These are phyloP conservation scores for Caloboletus firmus DNA, from an alignment of 1,284 basidiomycete genomes.

Conservation along the genomic window DNA sequence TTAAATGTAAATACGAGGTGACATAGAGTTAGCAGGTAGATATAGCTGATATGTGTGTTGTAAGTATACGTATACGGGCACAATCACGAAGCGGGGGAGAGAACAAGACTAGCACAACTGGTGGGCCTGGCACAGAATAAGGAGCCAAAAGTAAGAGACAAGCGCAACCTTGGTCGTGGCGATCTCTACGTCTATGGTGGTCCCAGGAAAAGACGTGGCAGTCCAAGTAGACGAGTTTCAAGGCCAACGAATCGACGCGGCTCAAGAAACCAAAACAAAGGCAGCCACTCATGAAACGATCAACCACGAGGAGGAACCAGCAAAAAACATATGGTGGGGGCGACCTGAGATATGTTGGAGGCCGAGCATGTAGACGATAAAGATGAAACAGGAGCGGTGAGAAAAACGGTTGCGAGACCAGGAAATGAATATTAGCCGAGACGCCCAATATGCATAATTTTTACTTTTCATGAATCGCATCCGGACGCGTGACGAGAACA, in stretches of 20 bases:
- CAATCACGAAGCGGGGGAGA: background rate
- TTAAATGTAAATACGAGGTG: conserved; percentile 17
- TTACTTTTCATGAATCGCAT: conserved; percentile 32
- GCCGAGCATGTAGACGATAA: conserved; percentile 22
- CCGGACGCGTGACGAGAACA: background rate
- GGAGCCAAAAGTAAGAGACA: background rate
- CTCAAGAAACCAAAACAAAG: background rate
- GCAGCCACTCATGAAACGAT: conserved; percentile 1
- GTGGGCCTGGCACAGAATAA: conserved; percentile 8
- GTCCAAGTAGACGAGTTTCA: conserved; percentile 7
- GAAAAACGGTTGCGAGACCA: conserved; percentile 7
- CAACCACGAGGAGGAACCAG: conserved; percentile 9
- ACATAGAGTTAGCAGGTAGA: conserved; percentile 30
- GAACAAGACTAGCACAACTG: conserved; percentile 27
- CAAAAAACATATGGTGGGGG: background rate
- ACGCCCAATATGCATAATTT: conserved; percentile 38
- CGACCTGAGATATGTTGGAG: conserved; percentile 39
- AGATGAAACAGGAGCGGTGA: conserved; percentile 12
- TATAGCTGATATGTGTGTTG: conserved; percentile 14
- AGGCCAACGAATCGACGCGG: conserved; percentile 4
- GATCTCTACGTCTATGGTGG: conserved; percentile 20
- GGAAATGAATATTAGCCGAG: conserved; percentile 26
- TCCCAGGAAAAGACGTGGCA: conserved; percentile 15
- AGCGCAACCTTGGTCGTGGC: conserved; percentile 4
- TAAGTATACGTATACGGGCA: conserved; percentile 30